Conservation (phyloP, 106 monocot genomes). For the Agapanthus africanus region DNA sequence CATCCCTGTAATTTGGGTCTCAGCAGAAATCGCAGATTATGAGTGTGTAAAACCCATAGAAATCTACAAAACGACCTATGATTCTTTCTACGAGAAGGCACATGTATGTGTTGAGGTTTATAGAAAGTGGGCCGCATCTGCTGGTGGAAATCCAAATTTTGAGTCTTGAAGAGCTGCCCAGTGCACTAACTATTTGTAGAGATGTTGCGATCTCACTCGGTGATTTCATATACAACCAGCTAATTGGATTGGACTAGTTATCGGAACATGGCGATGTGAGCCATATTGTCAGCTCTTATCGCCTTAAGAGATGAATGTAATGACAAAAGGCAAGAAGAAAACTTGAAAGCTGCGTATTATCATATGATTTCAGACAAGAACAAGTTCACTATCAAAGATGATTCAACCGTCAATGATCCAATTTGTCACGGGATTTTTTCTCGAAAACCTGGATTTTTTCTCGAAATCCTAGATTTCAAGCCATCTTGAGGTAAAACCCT, state of each 20-base stretch:
- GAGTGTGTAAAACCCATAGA: slow-evolving; percentile 88
- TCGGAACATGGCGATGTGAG: too few species aligned
- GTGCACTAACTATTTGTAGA: slow-evolving; percentile 42
- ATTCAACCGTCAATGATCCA: too few species aligned
- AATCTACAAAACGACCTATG: slow-evolving; percentile 66
- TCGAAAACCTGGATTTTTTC: too few species aligned
- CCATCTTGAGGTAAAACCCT: too few species aligned
- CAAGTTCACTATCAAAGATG: too few species aligned
- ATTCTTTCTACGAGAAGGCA: slow-evolving; percentile 76
- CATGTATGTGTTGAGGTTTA: slow-evolving; percentile 70
- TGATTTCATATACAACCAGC: slow-evolving; percentile 86
- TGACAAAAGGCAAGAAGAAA: too few species aligned
- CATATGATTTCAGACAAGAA: too few species aligned
- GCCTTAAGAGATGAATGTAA: too few species aligned
- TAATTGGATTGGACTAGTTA: slow-evolving; percentile 88
- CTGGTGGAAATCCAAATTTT: slow-evolving; percentile 75
- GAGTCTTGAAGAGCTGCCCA: slow-evolving; percentile 49
- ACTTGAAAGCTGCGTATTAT: too few species aligned
- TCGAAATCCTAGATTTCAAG: too few species aligned
- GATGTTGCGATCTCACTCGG: slow-evolving; percentile 86
- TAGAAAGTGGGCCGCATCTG: slow-evolving; percentile 50
- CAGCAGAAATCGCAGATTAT: slow-evolving; percentile 80
- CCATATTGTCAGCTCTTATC: too few species aligned
- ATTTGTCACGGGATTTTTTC: too few species aligned
- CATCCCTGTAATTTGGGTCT: slow-evolving; percentile 71